Evolutionary conservation across 768 basidiomycete genomes (phyloP).

Genomic region (Dictyophora rubrovolvata): DNA sequence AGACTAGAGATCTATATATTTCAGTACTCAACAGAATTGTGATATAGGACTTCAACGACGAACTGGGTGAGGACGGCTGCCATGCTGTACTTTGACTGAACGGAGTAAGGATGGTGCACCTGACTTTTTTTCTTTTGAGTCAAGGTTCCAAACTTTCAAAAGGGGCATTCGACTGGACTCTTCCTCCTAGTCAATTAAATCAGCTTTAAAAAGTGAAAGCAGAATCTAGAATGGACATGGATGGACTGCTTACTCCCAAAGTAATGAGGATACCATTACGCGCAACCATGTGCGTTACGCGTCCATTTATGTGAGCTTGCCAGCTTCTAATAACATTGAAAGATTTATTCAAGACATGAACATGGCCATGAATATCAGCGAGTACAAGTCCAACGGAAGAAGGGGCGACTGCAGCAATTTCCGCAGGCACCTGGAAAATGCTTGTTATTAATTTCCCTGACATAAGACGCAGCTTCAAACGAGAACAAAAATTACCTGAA

Average conservation of each 20-base stretch:
- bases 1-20: slow-evolving; percentile 57
- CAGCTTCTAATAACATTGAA: slow-evolving; percentile 66
- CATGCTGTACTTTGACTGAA: slow-evolving; percentile 65
- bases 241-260: slow-evolving; percentile 56
- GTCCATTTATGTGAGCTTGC: slow-evolving; percentile 69
- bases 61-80: slow-evolving; percentile 73
- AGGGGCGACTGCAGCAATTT: slow-evolving; percentile 60
- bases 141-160: slow-evolving; percentile 85
- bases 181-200: slow-evolving; percentile 52
- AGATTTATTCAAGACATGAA: slow-evolving; percentile 65
- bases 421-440: slow-evolving; percentile 40
- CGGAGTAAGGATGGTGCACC: slow-evolving; percentile 55
- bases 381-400: slow-evolving; percentile 62
- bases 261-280: slow-evolving; percentile 75
- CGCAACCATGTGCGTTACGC: slow-evolving; percentile 84
- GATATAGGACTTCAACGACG: slow-evolving; percentile 11
- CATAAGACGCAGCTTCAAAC: neutral
- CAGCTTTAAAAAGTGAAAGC: neutral
- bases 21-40: neutral
- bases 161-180: slow-evolving; percentile 53
- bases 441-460: neutral
- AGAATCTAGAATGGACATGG: neutral
- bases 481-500: slow-evolving; percentile 44
- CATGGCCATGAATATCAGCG: slow-evolving; percentile 78
- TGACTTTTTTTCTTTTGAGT: slow-evolving; percentile 55